Conservation (phyloP, 2,329 filamentous ascomycete species). For the Teratosphaeria viscida region DNA sequence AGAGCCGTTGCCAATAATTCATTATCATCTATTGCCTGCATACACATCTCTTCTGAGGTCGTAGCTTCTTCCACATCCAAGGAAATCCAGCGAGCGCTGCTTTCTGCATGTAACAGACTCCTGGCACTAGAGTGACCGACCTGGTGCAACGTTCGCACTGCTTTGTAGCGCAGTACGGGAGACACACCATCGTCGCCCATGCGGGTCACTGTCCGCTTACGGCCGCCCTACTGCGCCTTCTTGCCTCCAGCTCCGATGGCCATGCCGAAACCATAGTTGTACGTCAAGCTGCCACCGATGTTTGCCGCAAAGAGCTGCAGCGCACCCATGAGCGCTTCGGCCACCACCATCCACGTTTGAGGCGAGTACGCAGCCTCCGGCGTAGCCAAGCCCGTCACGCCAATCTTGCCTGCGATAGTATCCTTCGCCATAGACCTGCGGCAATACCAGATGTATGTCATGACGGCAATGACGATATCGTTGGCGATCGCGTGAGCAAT, state of each 20-base stretch:
- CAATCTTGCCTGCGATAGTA: slow-evolving; percentile 19
- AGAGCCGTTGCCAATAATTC: no score
- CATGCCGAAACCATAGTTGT: slow-evolving; percentile 37
- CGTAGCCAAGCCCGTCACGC: slow-evolving; percentile 12
- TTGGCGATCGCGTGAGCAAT: slow-evolving; percentile 34
- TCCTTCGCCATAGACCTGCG: slow-evolving; percentile 22
- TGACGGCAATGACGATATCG: slow-evolving; percentile 30
- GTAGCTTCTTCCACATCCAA: no score
- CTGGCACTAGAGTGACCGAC: no score
- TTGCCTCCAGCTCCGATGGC: slow-evolving; percentile 12
- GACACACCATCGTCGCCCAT: not conserved
- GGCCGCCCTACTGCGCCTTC: slow-evolving; percentile 13
- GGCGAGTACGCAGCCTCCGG: slow-evolving; percentile 25
- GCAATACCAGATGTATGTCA: slow-evolving; percentile 33
- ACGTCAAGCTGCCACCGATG: slow-evolving; percentile 35
- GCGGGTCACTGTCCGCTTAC: not conserved
- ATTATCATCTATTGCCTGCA: no score
- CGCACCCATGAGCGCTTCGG: slow-evolving; percentile 27
- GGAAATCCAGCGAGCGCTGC: no score
- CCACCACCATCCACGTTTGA: slow-evolving; percentile 25
- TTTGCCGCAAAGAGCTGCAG: slow-evolving; percentile 31
- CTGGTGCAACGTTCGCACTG: not conserved
- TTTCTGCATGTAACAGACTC: no score
- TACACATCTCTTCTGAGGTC: no score
- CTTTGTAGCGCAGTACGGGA: not conserved